Evolutionary conservation across 208 protist species (phyloP).

Genomic region (Crithidia brevicula): DNA sequence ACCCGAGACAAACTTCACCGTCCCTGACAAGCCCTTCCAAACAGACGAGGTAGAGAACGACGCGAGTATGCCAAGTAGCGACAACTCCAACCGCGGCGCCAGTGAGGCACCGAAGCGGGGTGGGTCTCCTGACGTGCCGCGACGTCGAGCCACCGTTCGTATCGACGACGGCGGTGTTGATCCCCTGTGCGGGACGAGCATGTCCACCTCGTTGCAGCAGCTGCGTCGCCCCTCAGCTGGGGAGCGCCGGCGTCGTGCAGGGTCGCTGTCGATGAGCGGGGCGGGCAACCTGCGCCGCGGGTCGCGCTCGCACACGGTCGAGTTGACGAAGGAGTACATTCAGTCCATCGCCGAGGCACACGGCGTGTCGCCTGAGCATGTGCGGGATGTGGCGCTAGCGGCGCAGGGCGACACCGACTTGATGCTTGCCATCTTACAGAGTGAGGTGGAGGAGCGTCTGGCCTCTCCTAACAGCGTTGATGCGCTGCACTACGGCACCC

Average conservation of each 20-base stretch:
- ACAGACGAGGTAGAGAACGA: background rate
- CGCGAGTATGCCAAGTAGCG: background rate
- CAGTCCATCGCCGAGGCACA: conserved; percentile 41
- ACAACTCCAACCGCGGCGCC: background rate
- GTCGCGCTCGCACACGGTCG: conserved; percentile 26
- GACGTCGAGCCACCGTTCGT: conserved; percentile 10
- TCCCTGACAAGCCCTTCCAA: conserved; percentile 2
- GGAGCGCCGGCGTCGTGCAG: conserved; percentile 15
- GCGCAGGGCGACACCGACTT: conserved; percentile 62
- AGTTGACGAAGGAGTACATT: conserved; percentile 62
- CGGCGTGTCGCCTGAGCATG: conserved; percentile 38
- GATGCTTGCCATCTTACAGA: conserved; percentile 67
- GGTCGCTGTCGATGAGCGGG: conserved; percentile 24
- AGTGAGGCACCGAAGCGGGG: conserved; percentile 10
- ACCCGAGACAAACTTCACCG: conserved; percentile 36
- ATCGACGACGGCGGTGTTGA: conserved; percentile 13
- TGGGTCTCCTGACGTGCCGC: conserved; percentile 20
- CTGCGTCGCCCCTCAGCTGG: conserved; percentile 13
- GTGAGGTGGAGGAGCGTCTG: conserved; percentile 41
- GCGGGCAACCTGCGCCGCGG: conserved; percentile 6
- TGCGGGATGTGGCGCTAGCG: conserved; percentile 59
- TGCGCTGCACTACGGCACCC: conserved; percentile 60
- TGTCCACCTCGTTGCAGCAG: conserved; percentile 18
- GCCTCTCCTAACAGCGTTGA: conserved; percentile 21
- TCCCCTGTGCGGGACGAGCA: background rate